phyloP scores from a whole-genome alignment of 441 rosid genomes.

The Geranium incanum region DNA sequence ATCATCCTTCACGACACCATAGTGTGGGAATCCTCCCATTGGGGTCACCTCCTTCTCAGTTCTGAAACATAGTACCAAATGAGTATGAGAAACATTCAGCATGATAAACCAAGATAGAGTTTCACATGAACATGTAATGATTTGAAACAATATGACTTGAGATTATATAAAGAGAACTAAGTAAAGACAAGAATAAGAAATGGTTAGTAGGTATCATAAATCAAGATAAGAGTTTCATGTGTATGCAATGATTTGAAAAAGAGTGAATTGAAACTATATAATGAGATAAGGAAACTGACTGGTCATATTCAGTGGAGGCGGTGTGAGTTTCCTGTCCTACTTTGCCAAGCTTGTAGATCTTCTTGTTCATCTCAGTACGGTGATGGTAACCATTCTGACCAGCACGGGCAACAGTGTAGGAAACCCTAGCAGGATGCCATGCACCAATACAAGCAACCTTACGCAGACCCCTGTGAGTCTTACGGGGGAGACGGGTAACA shows the following conservation, averaged over 20 bases:
- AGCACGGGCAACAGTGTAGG: too few species aligned
- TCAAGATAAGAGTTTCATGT: background rate
- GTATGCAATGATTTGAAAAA: background rate
- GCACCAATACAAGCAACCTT: too few species aligned
- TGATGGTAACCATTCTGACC: constrained; percentile 79
- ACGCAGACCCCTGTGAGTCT: constrained; percentile 51
- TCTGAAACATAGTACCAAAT: constrained; percentile 20
- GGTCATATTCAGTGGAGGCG: constrained; percentile 71
- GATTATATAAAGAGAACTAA: too few species aligned
- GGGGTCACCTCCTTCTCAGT: constrained; percentile 59
- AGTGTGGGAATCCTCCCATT: constrained; percentile 58
- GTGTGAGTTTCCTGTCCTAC: constrained; percentile 55
- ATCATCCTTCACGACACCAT: constrained; percentile 51
- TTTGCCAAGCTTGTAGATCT: constrained; percentile 75
- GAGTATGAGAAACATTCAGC: too few species aligned
- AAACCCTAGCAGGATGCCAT: too few species aligned
- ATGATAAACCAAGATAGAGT: background rate
- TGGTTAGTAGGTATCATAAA: too few species aligned
- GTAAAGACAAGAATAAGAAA: too few species aligned
- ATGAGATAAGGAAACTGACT: constrained; percentile 29
- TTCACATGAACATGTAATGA: background rate
- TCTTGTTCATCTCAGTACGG: constrained; percentile 88
- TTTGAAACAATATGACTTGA: background rate
- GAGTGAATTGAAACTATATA: background rate
- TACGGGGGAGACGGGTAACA: constrained; percentile 90